Percentiles rank a stretch among this genome's conserved stretches.
Conservation (phyloP, 345 rosid species). For the Acer yangbiense region DNA sequence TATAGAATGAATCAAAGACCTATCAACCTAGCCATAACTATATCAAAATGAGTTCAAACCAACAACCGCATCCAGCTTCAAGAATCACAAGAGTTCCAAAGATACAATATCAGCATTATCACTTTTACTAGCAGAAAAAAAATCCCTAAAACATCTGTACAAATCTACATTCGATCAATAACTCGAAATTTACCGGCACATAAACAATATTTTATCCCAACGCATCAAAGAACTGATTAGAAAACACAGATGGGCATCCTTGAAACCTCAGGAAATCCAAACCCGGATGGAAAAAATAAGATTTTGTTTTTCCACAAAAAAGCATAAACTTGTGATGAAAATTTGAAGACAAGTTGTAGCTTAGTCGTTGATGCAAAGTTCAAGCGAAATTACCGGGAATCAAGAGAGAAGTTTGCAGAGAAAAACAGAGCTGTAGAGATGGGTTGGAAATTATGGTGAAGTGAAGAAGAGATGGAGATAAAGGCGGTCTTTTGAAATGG, state of each 20-base stretch:
- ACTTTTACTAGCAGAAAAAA: neutral
- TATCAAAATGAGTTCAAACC: conserved; percentile 14
- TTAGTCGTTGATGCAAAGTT: conserved; percentile 3
- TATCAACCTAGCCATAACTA: conserved; percentile 12
- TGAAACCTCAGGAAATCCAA: conserved; percentile 10
- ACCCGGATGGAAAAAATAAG: conserved; percentile 25
- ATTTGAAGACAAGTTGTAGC: neutral
- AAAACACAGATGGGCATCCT: conserved; percentile 14
- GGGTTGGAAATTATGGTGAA: neutral
- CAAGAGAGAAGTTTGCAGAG: neutral
- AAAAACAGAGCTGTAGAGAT: neutral
- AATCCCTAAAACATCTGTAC: neutral
- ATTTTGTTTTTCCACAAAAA: neutral
- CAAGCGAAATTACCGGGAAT: conserved; percentile 11
- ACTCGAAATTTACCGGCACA: conserved; percentile 11
- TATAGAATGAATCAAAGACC: conserved; percentile 16
- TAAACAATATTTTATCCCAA: neutral
- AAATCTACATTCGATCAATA: conserved; percentile 9
- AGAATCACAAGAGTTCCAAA: conserved; percentile 13
- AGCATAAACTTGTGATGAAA: neutral
- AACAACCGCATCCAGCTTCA: conserved; percentile 11
- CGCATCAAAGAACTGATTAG: neutral
- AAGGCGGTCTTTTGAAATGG: neutral
- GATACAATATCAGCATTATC: conserved; percentile 4
- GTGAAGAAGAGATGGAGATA: neutral